phyloP scores from a whole-genome alignment of 345 rosid genomes.

The Salix udensis region DNA sequence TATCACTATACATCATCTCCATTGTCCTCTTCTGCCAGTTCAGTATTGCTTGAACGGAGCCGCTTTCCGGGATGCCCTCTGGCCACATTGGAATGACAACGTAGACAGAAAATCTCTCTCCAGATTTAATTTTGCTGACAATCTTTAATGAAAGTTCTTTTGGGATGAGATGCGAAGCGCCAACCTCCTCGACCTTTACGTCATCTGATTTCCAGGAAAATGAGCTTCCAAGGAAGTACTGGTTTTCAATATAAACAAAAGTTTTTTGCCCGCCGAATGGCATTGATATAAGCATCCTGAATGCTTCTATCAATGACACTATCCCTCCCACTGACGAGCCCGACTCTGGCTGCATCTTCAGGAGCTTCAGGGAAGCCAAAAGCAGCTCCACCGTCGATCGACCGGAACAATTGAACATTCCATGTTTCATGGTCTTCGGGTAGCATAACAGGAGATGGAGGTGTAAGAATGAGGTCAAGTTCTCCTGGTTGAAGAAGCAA shows the following conservation, averaged over 20 bases:
- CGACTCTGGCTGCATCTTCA: conserved; percentile 30
- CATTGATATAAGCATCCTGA: conserved; percentile 47
- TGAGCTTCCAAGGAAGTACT: conserved; percentile 48
- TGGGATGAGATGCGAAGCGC: conserved; percentile 43
- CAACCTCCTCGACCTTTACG: conserved; percentile 24
- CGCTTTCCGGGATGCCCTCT: conserved; percentile 49
- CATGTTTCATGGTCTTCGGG: conserved; percentile 35
- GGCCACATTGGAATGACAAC: conserved; percentile 62
- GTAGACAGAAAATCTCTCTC: conserved; percentile 46
- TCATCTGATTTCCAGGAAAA: conserved; percentile 33
- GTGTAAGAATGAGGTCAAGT: conserved; percentile 16
- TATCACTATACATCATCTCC: conserved; percentile 53
- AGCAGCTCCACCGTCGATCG: conserved; percentile 49
- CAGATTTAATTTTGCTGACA: conserved; percentile 37
- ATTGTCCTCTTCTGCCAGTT: conserved; percentile 50
- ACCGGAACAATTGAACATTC: conserved; percentile 46
- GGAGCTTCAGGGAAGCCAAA: conserved; percentile 36
- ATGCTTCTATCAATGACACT: conserved; percentile 40
- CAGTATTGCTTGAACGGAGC: conserved; percentile 47
- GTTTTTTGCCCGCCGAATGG: conserved; percentile 46
- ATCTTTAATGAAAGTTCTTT: conserved; percentile 50
- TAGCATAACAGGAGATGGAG: conserved; percentile 21
- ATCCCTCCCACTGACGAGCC: conserved; percentile 37
- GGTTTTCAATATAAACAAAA: conserved; percentile 49
- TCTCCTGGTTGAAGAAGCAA: conserved; percentile 25